Evolutionary conservation across 148 eudicot species (phyloP).

Genomic region (Nepenthes mirabilis): DNA sequence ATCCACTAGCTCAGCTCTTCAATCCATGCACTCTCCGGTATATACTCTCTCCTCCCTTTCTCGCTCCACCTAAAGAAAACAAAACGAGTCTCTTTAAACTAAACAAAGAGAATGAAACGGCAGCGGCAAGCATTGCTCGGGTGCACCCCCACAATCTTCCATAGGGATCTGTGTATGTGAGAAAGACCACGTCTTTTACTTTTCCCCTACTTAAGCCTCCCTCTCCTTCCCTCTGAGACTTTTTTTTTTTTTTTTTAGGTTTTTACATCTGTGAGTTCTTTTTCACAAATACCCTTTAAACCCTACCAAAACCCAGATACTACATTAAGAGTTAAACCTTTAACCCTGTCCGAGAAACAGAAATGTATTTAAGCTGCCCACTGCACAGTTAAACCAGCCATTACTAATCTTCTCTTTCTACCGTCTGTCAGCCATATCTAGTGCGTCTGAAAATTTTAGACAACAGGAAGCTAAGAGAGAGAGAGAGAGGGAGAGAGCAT

Average conservation of each 20-base stretch:
- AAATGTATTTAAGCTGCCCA: background rate
- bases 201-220: background rate
- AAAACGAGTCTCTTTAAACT: constrained; percentile 19
- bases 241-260: too few relatives aligned
- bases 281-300: constrained; percentile 10
- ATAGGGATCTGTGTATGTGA: constrained; percentile 62
- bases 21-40: background rate
- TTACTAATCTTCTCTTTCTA: background rate
- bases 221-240: background rate
- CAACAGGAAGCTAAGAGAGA: constrained; percentile 11
- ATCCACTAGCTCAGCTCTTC: background rate
- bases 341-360: constrained; percentile 1
- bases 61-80: constrained; percentile 1
- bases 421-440: constrained; percentile 3
- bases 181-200: constrained; percentile 15
- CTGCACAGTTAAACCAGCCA: background rate
- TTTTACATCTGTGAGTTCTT: background rate
- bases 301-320: constrained; percentile 24
- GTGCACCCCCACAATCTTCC: constrained; percentile 22
- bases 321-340: background rate
- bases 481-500: background rate
- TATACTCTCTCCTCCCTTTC: constrained; percentile 1
- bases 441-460: constrained; percentile 5
- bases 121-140: constrained; percentile 23
- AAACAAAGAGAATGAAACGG: constrained; percentile 47